phyloP scores from a whole-genome alignment of 176 grass and related monocot species.

The Aegilops umbellulata region DNA sequence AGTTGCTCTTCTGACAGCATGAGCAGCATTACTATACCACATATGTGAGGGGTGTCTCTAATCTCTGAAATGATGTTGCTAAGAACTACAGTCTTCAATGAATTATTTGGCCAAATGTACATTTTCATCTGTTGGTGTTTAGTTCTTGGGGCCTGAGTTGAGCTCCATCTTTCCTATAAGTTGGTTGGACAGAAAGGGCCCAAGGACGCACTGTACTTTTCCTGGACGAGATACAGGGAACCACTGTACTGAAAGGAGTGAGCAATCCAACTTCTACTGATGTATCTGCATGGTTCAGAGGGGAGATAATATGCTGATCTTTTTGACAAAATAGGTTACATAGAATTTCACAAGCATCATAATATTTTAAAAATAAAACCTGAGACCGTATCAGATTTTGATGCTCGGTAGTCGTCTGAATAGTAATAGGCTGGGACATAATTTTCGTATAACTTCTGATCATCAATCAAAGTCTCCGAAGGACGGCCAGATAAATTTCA shows the following conservation, averaged over 20 bases:
- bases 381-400: background rate
- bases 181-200: slow-evolving; percentile 36
- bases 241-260: background rate
- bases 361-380: background rate
- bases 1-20: slow-evolving; percentile 14
- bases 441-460: no score
- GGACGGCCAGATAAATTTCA: no score
- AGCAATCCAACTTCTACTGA: background rate
- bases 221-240: background rate
- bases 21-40: background rate
- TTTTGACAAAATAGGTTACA: background rate
- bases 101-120: slow-evolving; percentile 15
- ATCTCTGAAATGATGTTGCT: background rate
- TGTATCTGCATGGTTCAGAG: background rate
- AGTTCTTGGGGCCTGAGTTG: background rate
- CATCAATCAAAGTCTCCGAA: no score
- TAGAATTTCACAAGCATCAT: background rate
- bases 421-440: no score
- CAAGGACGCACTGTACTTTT: background rate
- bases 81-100: slow-evolving; percentile 1
- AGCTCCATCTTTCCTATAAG: background rate
- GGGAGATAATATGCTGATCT: background rate
- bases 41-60: background rate
- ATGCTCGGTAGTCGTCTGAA: no score
- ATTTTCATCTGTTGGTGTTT: background rate